Base-by-base conservation (phyloP, 306 rosid species). In the Cajanus cajan region DNA sequence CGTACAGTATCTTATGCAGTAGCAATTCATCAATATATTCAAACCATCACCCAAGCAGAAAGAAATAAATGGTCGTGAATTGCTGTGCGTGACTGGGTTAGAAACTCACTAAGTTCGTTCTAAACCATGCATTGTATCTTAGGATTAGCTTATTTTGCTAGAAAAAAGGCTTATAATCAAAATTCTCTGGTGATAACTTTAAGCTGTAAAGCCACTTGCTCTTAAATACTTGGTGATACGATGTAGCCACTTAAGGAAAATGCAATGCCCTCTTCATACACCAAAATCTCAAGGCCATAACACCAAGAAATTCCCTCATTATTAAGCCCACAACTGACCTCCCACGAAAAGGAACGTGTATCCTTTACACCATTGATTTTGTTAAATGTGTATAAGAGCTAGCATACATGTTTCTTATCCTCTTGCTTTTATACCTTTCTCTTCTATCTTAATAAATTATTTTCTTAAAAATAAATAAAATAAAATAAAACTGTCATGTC, bases 21-120 rank as follows among this genome's bases (percentile, higher is more conserved):
- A 7, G 57, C 24, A 10, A 15, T 69, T 69, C 61, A 69, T 44
- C 41, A 69, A 8, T 25, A 47, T 28, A 45, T 45, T 4, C 59
- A 47, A 69, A 45, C 74, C 58, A 15, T 77, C 57, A 25, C 47
- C 34, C 54, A 54, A 66, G 41, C 68, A 37, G 52, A 76, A 64
- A 66, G 67, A 51, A 77, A 52, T 28, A 15, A 50, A 65, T 45
- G 51, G 16, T 37, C 43, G 4, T 11, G 43, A 54, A 54, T 78
- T 78, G 34, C 68, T 24, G 5, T 28, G 47, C 24, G 67, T n/a
- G 47, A 36, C 25, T 40, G 58, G 75, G 76, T 40, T 54, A 44
- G 37, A 47, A 68, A 54, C 59, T 41, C 68, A 78, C 25, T 67
- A 74, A 78, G 39, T 37, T 43, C 16, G 19, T 65, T 66, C 54